These are phyloP conservation scores for Mortierella sp. DNA, from an alignment of 371 early-diverging fungal genomes.

Conservation along the genomic window DNA sequence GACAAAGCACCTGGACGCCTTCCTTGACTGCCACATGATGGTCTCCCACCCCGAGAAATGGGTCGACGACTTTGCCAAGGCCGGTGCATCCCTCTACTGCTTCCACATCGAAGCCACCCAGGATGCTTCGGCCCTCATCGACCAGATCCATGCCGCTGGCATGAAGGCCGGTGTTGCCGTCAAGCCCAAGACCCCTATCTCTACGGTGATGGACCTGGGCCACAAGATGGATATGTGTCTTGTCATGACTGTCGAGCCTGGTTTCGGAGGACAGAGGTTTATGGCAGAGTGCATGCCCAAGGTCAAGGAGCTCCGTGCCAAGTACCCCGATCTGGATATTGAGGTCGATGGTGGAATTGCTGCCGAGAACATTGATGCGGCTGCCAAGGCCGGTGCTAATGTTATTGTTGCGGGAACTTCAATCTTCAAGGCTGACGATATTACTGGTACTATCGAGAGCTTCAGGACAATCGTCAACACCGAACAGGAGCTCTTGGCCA, in stretches of 20 bases:
- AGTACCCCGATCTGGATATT: conserved; percentile 92
- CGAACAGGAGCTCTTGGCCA: conserved; percentile 60
- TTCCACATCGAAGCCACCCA: conserved; percentile 96
- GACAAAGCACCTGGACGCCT: conserved; percentile 90
- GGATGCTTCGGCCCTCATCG: conserved; percentile 82
- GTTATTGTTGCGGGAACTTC: conserved; percentile 99
- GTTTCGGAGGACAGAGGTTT: conserved; percentile 97
- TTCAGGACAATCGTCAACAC: conserved; percentile 77
- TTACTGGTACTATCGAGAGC: conserved; percentile 78
- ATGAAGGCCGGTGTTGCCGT: conserved; percentile 97
- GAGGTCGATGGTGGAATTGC: conserved; percentile 99
- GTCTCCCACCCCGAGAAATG: conserved; percentile 95
- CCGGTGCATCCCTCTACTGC: conserved; percentile 92
- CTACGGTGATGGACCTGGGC: conserved; percentile 77
- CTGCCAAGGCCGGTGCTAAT: conserved; percentile 96
- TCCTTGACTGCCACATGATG: conserved; percentile 99
- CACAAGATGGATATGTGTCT: conserved; percentile 91
- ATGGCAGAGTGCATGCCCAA: conserved; percentile 92
- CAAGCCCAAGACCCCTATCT: conserved; percentile 93
- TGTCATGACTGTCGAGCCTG: conserved; percentile 99
- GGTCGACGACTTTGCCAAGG: conserved; percentile 95
- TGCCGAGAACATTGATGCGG: conserved; percentile 87
- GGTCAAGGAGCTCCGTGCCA: conserved; percentile 78
- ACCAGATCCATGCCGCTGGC: conserved; percentile 82
- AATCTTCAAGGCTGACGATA: conserved; percentile 89